Evolutionary conservation across 345 rosid species (phyloP).

Genomic region (Citrus cavaleriei): DNA sequence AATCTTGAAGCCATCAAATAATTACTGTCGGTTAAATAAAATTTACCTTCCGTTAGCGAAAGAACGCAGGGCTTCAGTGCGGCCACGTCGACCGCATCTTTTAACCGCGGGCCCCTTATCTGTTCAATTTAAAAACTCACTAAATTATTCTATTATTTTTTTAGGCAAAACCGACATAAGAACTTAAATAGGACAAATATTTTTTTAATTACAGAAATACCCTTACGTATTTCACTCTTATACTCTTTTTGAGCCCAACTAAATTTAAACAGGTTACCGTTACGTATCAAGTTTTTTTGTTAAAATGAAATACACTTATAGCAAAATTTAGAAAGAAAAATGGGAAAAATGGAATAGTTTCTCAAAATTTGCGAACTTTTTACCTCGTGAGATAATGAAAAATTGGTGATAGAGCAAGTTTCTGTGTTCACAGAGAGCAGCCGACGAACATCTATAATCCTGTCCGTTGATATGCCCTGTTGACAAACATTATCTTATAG

Average conservation of each 20-base stretch:
- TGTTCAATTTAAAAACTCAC: slow-evolving; percentile 16
- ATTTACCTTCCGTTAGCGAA: slow-evolving; percentile 58
- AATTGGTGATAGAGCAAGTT: slow-evolving; percentile 71
- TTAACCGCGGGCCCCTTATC: slow-evolving; percentile 72
- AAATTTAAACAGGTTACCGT: not conserved
- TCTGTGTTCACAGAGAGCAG: slow-evolving; percentile 69
- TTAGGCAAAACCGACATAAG: not conserved
- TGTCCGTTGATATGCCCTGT: slow-evolving; percentile 99
- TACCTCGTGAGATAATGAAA: slow-evolving; percentile 86
- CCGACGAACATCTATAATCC: slow-evolving; percentile 84
- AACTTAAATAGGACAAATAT: not conserved
- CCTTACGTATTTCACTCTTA: not conserved
- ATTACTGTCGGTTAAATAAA: not conserved
- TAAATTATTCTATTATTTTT: not conserved
- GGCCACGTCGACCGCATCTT: slow-evolving; percentile 69
- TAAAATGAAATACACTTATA: too few relatives aligned
- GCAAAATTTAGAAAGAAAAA: too few relatives aligned
- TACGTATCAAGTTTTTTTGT: not conserved
- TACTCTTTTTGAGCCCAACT: not conserved
- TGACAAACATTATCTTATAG: not conserved
- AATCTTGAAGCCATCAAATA: not conserved
- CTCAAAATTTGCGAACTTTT: not conserved
- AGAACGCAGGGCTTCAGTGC: slow-evolving; percentile 86
- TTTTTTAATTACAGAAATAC: not conserved
- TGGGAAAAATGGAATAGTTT: not conserved